Conservation (phyloP, 176 grass and related monocot species). For the Dendrocalamus sinicus region DNA sequence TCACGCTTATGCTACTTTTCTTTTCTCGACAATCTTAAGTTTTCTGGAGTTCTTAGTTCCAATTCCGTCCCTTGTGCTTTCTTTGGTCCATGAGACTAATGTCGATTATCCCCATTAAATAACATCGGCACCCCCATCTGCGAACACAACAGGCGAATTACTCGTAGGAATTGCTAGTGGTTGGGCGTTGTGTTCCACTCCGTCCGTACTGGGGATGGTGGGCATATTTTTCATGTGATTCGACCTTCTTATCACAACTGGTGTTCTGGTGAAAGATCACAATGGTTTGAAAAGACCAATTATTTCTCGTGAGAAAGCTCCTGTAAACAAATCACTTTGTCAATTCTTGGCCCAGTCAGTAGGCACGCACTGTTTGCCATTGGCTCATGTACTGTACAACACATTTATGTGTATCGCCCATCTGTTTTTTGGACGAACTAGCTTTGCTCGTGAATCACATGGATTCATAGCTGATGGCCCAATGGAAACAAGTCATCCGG, state of each 20-base stretch:
- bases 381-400: neutral
- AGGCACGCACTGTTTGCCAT: neutral
- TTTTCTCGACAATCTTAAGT: neutral
- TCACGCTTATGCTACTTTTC: neutral
- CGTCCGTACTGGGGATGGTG: neutral
- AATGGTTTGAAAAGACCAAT: neutral
- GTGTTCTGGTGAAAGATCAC: neutral
- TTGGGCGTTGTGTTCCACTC: slow-evolving; percentile 28
- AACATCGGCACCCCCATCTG: neutral
- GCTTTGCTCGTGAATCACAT: too few relatives aligned
- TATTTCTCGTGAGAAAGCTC: slow-evolving; percentile 16
- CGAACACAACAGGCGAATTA: neutral
- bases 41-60: neutral
- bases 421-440: too few relatives aligned
- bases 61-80: neutral
- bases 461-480: too few relatives aligned
- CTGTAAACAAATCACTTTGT: neutral
- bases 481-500: too few relatives aligned
- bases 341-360: neutral
- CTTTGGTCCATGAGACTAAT: neutral
- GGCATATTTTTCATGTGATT: slow-evolving; percentile 22
- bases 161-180: slow-evolving; percentile 19
- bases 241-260: neutral
- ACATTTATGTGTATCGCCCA: too few relatives aligned
- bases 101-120: neutral